Conservation (phyloP, 345 rosid genomes). For the Boechera divaricarpa region DNA sequence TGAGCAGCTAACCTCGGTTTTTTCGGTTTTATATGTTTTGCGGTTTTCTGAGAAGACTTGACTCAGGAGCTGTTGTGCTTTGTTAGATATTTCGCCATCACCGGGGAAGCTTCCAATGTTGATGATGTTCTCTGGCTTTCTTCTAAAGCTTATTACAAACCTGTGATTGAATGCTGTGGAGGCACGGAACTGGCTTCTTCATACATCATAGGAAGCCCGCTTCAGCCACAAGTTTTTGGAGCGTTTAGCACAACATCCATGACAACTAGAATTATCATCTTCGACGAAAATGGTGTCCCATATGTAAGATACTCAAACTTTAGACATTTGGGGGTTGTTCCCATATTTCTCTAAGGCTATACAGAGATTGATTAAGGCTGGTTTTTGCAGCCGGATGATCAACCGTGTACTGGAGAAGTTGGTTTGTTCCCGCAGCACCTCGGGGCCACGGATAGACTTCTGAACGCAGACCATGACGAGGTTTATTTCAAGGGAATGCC, state of each 20-base stretch:
- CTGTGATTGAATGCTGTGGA: slow-evolving; percentile 83
- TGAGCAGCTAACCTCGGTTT: not conserved
- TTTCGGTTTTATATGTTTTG: not conserved
- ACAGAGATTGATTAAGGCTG: slow-evolving; percentile 19
- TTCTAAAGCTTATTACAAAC: slow-evolving; percentile 75
- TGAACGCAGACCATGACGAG: slow-evolving; percentile 76
- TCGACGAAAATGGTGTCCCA: slow-evolving; percentile 69
- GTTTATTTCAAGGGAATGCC: slow-evolving; percentile 94
- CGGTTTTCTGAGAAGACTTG: slow-evolving; percentile 4
- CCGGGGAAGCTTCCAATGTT: slow-evolving; percentile 87
- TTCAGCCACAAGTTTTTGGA: slow-evolving; percentile 94
- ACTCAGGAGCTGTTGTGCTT: slow-evolving; percentile 8
- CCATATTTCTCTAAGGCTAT: not conserved
- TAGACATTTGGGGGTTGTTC: not conserved
- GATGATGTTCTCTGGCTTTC: slow-evolving; percentile 98
- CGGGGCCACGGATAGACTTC: slow-evolving; percentile 79
- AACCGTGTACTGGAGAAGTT: slow-evolving; percentile 84
- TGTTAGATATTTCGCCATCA: slow-evolving; percentile 61
- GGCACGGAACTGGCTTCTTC: slow-evolving; percentile 89
- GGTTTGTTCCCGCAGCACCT: slow-evolving; percentile 74
- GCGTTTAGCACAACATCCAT: slow-evolving; percentile 77
- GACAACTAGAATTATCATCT: slow-evolving; percentile 78
- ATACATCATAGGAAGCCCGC: slow-evolving; percentile 66
- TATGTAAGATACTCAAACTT: slow-evolving; percentile 52
- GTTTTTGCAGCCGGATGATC: slow-evolving; percentile 65